Conservation (phyloP, 163 green algal species). For the Coccomyxa subellipsoidea region DNA sequence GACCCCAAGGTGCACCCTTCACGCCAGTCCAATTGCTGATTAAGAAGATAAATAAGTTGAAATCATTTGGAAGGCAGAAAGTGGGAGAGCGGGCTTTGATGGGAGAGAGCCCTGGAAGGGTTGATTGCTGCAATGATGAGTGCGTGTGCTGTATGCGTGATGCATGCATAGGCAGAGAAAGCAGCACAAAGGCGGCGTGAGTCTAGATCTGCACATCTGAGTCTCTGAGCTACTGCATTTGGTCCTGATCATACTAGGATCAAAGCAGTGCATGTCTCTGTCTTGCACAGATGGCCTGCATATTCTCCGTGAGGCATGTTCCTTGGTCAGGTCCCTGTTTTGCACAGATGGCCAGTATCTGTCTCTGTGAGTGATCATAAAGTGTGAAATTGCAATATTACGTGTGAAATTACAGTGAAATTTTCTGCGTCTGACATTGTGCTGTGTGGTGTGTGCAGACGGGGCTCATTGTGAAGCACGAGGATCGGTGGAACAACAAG, state of each 20-base stretch:
- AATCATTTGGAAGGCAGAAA: neutral
- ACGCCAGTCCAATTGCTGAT: neutral
- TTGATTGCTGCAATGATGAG: neutral
- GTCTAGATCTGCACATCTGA: too few species aligned
- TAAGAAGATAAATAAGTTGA: neutral
- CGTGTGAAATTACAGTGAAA: neutral
- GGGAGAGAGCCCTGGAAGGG: neutral
- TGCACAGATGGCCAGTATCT: too few species aligned
- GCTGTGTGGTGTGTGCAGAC: neutral
- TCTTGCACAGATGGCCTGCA: too few species aligned
- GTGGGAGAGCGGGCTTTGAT: too few species aligned
- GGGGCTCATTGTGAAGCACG: conserved; percentile 5
- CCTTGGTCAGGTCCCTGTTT: too few species aligned
- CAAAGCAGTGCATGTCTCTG: too few species aligned
- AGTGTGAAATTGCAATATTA: too few species aligned
- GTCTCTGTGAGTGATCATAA: neutral
- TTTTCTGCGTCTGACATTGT: neutral
- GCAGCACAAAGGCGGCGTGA: too few species aligned
- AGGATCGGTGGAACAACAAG: conserved; percentile 5
- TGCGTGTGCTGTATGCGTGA: too few species aligned
- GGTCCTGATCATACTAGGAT: too few species aligned
- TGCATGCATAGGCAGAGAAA: too few species aligned
- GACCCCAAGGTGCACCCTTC: conserved; percentile 3
- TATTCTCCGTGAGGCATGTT: neutral
- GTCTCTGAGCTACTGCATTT: too few species aligned